Conservation (phyloP, 2,329 filamentous ascomycete genomes). For the Curvularia sp. region DNA sequence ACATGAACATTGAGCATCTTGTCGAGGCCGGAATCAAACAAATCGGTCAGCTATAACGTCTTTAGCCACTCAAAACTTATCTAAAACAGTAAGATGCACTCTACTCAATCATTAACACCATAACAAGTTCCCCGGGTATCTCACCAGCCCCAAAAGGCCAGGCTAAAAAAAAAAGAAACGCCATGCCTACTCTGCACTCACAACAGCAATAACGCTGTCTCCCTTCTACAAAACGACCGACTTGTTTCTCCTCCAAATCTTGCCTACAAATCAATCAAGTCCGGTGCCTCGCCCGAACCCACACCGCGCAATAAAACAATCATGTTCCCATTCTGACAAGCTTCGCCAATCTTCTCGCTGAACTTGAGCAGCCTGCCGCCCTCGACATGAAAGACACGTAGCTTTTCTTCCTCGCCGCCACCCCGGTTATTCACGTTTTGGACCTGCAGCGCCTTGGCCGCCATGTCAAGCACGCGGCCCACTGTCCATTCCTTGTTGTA, state of each 20-base stretch:
- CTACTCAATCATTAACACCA: background rate
- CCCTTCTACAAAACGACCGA: background rate
- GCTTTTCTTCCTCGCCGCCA: slow-evolving; percentile 75
- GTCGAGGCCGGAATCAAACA: background rate
- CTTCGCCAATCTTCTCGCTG: slow-evolving; percentile 79
- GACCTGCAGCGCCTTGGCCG: slow-evolving; percentile 78
- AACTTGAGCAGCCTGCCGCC: slow-evolving; percentile 87
- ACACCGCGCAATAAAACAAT: slow-evolving; percentile 87
- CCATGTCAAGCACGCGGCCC: slow-evolving; percentile 79
- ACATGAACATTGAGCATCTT: background rate
- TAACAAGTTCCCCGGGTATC: slow-evolving; percentile 18
- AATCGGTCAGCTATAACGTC: background rate
- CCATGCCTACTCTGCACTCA: slow-evolving; percentile 14
- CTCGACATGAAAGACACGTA: slow-evolving; percentile 93
- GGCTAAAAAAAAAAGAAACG: background rate
- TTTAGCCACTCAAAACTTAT: background rate
- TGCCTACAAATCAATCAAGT: slow-evolving; percentile 68
- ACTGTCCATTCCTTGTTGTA: slow-evolving; percentile 80
- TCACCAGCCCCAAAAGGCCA: slow-evolving; percentile 18
- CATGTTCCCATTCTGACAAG: slow-evolving; percentile 82
- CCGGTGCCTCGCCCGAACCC: slow-evolving; percentile 72
- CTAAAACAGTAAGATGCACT: background rate
- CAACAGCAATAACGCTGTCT: background rate
- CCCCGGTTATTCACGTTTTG: slow-evolving; percentile 84
- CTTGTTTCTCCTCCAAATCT: too few relatives aligned